Evolutionary conservation across 1,139 yeast genomes (phyloP), one percentile per base, ranked within the genome.

Genomic region (Debaryomycetaceae sp.): DNA sequence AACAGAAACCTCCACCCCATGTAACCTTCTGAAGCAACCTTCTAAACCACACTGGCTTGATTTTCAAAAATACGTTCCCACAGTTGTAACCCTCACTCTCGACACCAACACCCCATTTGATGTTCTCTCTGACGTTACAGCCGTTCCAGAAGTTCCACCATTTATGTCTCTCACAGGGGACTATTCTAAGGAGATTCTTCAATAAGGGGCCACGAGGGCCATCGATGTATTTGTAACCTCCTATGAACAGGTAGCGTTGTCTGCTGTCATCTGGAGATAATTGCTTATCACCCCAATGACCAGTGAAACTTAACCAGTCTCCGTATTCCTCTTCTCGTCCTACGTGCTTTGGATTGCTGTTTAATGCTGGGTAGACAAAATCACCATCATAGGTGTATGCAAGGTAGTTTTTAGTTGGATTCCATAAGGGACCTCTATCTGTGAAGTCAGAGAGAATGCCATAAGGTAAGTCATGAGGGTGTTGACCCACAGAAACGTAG

Each of bases 401-500:
- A 48, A 88, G 67, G 56, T 77, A 87, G 55, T 92, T 91, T 53
- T 75, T 66, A 0, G 89, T 69, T 0, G 98, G 97, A 59, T 91
- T 92, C 98, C 98, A 92, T 49, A 92, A 67, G 4, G 95, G 86
- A 1, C 98, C 98, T 35, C 96, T 70, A 59, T 92, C 98, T 1
- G 98, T 88, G 60, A 88, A 92, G 63, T 92, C 98, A 35, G 89
- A 81, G 37, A 92, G 67, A 45, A 94, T 89, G 41, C 87, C 86
- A 61, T 87, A 88, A 0, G 98, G 98, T 40, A 89, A 74, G 60
- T 92, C 98, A 59, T 91, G 98, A 1, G 96, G 83, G 58, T 91
- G 96, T 56, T 91, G 96, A 0, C 98, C 98, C 0, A 86, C 92
- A n/a, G 95, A 79, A 0, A 94, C 95, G 57, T 92, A 92, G 60